Evolutionary conservation across 176 grass and related monocot species (phyloP).

Genomic region (Guadua angustifolia): DNA sequence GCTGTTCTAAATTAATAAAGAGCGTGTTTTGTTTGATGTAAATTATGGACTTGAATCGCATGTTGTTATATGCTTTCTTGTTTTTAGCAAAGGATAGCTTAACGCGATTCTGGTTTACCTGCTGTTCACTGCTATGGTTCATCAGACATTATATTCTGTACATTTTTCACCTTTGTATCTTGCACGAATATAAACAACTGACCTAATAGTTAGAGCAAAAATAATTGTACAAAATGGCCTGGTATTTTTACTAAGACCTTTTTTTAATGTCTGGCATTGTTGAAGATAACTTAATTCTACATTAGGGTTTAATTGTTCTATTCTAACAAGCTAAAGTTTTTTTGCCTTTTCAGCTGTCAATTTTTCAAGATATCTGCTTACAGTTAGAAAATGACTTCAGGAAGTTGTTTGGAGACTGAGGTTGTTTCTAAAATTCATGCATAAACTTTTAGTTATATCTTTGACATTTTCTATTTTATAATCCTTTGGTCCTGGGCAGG

Average conservation of each 20-base stretch:
- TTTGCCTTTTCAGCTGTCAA: slow-evolving; percentile 66
- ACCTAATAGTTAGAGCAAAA: slow-evolving; percentile 8
- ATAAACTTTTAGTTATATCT: neutral
- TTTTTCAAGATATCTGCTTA: slow-evolving; percentile 81
- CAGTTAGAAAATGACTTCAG: slow-evolving; percentile 94
- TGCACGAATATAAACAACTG: neutral
- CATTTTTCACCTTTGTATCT: neutral
- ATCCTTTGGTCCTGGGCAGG: slow-evolving; percentile 51
- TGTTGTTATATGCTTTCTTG: neutral
- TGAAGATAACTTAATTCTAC: slow-evolving; percentile 17
- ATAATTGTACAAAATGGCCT: neutral
- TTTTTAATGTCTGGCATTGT: neutral
- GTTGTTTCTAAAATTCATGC: slow-evolving; percentile 43
- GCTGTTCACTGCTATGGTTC: slow-evolving; percentile 23
- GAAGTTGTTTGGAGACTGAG: slow-evolving; percentile 79
- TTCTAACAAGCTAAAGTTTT: slow-evolving; percentile 30
- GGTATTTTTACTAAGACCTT: neutral
- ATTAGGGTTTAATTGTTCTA: slow-evolving; percentile 35
- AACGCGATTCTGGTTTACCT: neutral
- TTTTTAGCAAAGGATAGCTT: neutral
- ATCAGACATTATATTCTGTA: neutral
- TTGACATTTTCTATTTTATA: slow-evolving; percentile 29
- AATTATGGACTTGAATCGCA: neutral
- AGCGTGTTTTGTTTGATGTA: neutral
- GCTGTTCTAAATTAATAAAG: neutral